Conservation (phyloP, 441 rosid species). For the Pelargonium myrrhifolium region DNA sequence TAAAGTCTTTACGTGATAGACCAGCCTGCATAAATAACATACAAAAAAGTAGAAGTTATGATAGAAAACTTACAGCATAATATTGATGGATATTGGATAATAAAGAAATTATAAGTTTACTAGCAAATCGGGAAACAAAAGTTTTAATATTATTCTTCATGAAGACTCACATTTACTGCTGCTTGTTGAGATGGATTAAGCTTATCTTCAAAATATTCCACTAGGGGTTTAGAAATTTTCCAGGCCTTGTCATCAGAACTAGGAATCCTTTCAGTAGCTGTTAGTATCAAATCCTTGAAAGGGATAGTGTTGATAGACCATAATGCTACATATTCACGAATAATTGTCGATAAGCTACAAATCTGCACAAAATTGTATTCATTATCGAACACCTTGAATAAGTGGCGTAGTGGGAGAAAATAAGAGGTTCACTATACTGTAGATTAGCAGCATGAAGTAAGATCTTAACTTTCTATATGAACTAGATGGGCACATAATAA, state of each 20-base stretch:
- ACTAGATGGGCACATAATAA: too few relatives aligned
- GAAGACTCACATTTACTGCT: conserved; percentile 71
- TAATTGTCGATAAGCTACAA: conserved; percentile 83
- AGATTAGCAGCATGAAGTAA: not conserved
- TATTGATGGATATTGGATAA: not conserved
- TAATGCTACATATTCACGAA: conserved; percentile 78
- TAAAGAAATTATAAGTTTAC: too few relatives aligned
- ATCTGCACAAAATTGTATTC: conserved; percentile 39
- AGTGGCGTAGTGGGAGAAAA: not conserved
- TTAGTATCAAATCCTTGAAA: conserved; percentile 78
- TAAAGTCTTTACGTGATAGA: conserved; percentile 65
- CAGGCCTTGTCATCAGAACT: conserved; percentile 57
- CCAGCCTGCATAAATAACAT: conserved; percentile 54
- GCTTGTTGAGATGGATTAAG: conserved; percentile 75
- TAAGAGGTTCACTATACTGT: not conserved
- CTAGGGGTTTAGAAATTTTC: conserved; percentile 65
- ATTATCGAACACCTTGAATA: conserved; percentile 15
- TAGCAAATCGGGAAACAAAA: not conserved
- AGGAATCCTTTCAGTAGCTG: conserved; percentile 44
- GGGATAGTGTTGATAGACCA: conserved; percentile 71
- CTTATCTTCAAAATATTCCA: conserved; percentile 47
- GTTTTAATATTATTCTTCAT: not conserved
- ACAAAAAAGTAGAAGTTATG: conserved; percentile 7
- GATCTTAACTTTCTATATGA: not conserved
- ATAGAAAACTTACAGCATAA: not conserved